Evolutionary conservation across 2,329 filamentous ascomycete genomes (phyloP).

Genomic region (Zalaria sp.): DNA sequence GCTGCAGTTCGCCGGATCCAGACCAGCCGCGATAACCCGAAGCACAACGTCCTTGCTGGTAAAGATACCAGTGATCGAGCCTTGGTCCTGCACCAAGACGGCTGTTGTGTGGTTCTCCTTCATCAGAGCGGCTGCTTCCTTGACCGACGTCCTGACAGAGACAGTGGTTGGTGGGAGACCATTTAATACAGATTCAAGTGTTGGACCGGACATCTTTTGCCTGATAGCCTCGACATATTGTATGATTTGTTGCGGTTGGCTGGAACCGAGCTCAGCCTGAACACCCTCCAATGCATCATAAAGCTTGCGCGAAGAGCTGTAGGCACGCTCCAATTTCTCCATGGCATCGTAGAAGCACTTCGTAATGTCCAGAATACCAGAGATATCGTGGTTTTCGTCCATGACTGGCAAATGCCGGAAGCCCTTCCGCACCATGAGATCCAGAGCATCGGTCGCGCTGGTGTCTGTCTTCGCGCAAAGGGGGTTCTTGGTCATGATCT

Average conservation of each 20-base stretch:
- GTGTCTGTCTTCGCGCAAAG: slow-evolving; percentile 95
- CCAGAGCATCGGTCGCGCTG: slow-evolving; percentile 90
- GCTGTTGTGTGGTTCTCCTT: slow-evolving; percentile 98
- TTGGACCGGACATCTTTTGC: slow-evolving; percentile 94
- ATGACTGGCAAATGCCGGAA: slow-evolving; percentile 97
- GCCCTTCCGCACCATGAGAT: slow-evolving; percentile 96
- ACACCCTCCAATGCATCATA: slow-evolving; percentile 97
- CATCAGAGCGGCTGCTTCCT: slow-evolving; percentile 90
- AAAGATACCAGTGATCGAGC: slow-evolving; percentile 96
- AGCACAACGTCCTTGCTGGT: slow-evolving; percentile 98
- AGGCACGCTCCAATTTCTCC: slow-evolving; percentile 97
- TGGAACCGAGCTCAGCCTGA: slow-evolving; percentile 88
- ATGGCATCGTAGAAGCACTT: slow-evolving; percentile 99
- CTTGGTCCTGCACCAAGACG: slow-evolving; percentile 89
- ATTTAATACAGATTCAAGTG: slow-evolving; percentile 83
- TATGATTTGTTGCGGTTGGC: slow-evolving; percentile 95
- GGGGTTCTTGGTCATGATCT: slow-evolving; percentile 99
- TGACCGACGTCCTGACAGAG: slow-evolving; percentile 88
- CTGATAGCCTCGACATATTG: slow-evolving; percentile 95
- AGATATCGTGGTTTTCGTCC: slow-evolving; percentile 99
- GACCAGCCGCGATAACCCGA: slow-evolving; percentile 88
- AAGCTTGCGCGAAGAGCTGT: slow-evolving; percentile 92
- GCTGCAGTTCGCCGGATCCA: slow-evolving; percentile 89
- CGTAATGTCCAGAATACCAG: slow-evolving; percentile 93
- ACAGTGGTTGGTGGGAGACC: slow-evolving; percentile 88